Conservation (phyloP, 371 early-diverging fungal species). For the Mortierella sp. region DNA sequence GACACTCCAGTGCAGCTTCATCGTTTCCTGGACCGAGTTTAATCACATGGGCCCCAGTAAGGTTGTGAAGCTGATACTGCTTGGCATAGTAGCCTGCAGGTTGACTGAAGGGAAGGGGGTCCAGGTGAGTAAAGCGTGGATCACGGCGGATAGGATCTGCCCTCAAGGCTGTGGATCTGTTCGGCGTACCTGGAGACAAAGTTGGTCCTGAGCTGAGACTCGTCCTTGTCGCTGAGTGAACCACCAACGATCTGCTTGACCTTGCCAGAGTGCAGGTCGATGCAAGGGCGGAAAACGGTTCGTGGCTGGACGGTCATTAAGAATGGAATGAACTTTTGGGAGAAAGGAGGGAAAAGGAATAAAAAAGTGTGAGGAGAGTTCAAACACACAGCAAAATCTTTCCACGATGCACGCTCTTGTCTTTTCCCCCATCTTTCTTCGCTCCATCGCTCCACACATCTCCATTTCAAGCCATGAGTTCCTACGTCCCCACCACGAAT, state of each 20-base stretch:
- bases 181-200: constrained; percentile 85
- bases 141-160: constrained; percentile 8
- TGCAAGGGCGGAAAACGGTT: constrained; percentile 93
- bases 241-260: constrained; percentile 99
- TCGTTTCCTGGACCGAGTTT: constrained; percentile 93
- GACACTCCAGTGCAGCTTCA: constrained; percentile 85
- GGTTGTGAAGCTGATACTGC: constrained; percentile 76
- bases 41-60: constrained; percentile 94
- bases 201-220: constrained; percentile 83
- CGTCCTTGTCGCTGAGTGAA: constrained; percentile 77
- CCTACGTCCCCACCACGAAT: constrained; percentile 25
- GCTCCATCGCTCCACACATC: background rate
- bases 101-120: constrained; percentile 59
- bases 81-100: constrained; percentile 82
- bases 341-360: background rate
- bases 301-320: constrained; percentile 26
- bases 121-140: constrained; percentile 3
- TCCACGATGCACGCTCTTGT: background rate
- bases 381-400: too few species aligned
- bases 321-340: background rate
- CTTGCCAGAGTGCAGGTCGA: constrained; percentile 95
- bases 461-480: constrained; percentile 10
- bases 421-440: background rate
- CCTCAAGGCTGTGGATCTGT: background rate
- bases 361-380: background rate